Percentiles rank a stretch among this genome's conserved stretches.
phyloP scores from a whole-genome alignment of 1,139 yeast species.

The Meyerozyma carpophila region DNA sequence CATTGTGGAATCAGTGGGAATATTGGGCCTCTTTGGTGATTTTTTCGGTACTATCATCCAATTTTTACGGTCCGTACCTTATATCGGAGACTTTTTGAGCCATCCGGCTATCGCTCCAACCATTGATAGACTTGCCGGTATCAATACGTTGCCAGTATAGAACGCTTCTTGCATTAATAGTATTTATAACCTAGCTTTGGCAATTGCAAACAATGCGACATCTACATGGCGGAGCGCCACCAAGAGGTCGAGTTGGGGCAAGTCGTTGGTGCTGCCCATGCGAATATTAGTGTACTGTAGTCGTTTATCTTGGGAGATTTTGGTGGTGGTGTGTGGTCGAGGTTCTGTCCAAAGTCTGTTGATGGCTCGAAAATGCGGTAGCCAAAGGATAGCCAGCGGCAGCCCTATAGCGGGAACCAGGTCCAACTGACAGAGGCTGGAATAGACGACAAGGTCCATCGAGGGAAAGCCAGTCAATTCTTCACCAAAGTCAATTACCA shows the following conservation, averaged over 20 bases:
- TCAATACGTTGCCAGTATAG: conserved; percentile 40
- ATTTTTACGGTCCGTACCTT: conserved; percentile 80
- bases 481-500: background rate
- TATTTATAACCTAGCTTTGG: background rate
- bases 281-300: background rate
- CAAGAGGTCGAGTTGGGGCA: background rate
- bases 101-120: conserved; percentile 81
- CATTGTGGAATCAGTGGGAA: conserved; percentile 78
- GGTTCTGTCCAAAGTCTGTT: background rate
- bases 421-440: background rate
- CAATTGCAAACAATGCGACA: background rate
- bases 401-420: background rate
- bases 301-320: background rate
- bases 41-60: conserved; percentile 88
- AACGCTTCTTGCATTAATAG: background rate
- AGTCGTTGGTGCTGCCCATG: background rate
- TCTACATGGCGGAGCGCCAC: background rate
- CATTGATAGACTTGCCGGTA: conserved; percentile 42
- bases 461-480: background rate
- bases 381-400: background rate
- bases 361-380: background rate
- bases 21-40: conserved; percentile 85
- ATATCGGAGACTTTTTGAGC: conserved; percentile 80
- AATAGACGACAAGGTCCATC: background rate
- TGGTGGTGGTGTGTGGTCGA: background rate